Evolutionary conservation across 495 filamentous ascomycete genomes (phyloP).

Genomic region (Talaromyces borbonicus): DNA sequence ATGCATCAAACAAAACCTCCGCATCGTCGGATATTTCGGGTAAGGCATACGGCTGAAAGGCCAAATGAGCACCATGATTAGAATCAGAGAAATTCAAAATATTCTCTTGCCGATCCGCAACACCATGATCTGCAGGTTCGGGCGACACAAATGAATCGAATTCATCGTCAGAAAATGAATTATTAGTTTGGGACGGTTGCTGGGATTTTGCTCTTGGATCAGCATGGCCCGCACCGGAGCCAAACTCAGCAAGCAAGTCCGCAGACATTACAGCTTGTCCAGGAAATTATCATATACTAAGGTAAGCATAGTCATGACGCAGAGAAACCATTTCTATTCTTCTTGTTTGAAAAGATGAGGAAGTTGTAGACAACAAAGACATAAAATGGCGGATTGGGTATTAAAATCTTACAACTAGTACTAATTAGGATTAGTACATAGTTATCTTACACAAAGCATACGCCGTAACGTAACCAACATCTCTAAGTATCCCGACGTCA

Average conservation of each 20-base stretch:
- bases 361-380: too few relatives aligned
- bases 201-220: background rate
- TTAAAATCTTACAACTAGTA: too few relatives aligned
- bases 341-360: too few relatives aligned
- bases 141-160: slow-evolving; percentile 6
- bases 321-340: too few relatives aligned
- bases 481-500: too few relatives aligned
- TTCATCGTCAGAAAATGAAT: slow-evolving; percentile 6
- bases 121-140: background rate
- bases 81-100: background rate
- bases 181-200: background rate
- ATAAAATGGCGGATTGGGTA: too few relatives aligned
- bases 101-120: too few relatives aligned
- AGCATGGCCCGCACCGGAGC: slow-evolving; percentile 15
- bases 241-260: slow-evolving; percentile 66
- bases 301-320: too few relatives aligned
- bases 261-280: slow-evolving; percentile 57
- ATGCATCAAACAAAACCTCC: slow-evolving; percentile 38
- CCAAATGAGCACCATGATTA: background rate
- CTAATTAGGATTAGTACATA: too few relatives aligned
- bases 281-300: background rate
- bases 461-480: too few relatives aligned
- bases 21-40: background rate
- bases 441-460: too few relatives aligned
- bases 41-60: background rate